Evolutionary conservation across 108 stramenopile genomes (phyloP).

Genomic region (Discostella stelligeroides): DNA sequence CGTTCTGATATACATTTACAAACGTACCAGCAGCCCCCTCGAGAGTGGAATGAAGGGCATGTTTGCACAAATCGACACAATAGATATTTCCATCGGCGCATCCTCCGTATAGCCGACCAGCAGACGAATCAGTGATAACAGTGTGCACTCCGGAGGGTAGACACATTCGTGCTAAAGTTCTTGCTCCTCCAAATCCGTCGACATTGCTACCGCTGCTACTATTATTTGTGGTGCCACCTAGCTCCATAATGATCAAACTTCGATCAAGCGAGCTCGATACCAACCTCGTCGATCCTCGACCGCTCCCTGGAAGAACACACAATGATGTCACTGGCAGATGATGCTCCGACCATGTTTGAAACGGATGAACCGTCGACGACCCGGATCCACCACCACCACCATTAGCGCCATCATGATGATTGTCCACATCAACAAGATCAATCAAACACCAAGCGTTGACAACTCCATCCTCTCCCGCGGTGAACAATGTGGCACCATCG

Average conservation of each 20-base stretch:
- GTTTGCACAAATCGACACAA: slow-evolving; percentile 66
- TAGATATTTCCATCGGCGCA: slow-evolving; percentile 71
- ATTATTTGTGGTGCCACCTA: neutral
- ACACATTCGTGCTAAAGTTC: slow-evolving; percentile 64
- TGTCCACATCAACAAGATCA: slow-evolving; percentile 54
- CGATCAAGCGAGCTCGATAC: slow-evolving; percentile 64
- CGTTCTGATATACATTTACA: slow-evolving; percentile 19
- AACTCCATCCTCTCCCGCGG: slow-evolving; percentile 87
- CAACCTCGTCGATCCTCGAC: slow-evolving; percentile 23
- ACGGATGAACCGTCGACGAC: slow-evolving; percentile 49
- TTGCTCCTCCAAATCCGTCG: slow-evolving; percentile 20
- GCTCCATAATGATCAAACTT: slow-evolving; percentile 54
- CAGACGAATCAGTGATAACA: slow-evolving; percentile 39
- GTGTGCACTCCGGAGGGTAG: slow-evolving; percentile 57
- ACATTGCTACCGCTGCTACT: neutral
- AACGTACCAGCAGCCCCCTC: slow-evolving; percentile 35
- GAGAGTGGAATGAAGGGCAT: slow-evolving; percentile 50
- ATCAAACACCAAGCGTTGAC: slow-evolving; percentile 70
- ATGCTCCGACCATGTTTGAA: slow-evolving; percentile 73
- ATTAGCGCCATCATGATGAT: neutral
- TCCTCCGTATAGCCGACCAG: slow-evolving; percentile 67
- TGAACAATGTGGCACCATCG: slow-evolving; percentile 69
- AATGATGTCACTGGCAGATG: slow-evolving; percentile 28
- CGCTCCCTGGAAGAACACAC: slow-evolving; percentile 35
- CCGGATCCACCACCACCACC: neutral